These are phyloP conservation scores for Priceomyces melissophilus DNA, from an alignment of 805 yeast genomes.

Conservation along the genomic window DNA sequence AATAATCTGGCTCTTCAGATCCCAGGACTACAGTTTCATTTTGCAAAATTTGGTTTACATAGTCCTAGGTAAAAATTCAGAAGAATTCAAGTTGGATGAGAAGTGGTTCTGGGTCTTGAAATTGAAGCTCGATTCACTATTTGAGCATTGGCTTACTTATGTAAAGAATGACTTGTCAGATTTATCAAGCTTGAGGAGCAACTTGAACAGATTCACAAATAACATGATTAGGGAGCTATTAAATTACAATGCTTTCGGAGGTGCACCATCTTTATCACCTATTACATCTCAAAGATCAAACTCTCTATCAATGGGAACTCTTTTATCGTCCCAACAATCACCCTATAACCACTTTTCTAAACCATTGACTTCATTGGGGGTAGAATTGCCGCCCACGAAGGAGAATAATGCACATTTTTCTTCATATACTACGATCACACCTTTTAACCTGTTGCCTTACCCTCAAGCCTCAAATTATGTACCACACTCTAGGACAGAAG, in stretches of 20 bases:
- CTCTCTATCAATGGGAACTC: conserved; percentile 18
- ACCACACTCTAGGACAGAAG: neutral
- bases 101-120: conserved; percentile 25
- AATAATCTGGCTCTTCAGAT: conserved; percentile 22
- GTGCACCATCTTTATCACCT: neutral
- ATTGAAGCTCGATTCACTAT: conserved; percentile 18
- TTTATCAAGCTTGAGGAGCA: conserved; percentile 9
- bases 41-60: conserved; percentile 26
- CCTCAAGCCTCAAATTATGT: conserved; percentile 1
- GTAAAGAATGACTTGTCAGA: conserved; percentile 5
- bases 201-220: conserved; percentile 12
- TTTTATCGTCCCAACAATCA: conserved; percentile 8
- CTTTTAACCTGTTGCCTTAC: conserved; percentile 3
- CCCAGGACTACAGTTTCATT: conserved; percentile 20
- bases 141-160: conserved; percentile 23
- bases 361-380: neutral
- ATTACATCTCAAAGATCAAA: conserved; percentile 13
- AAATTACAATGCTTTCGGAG: conserved; percentile 1
- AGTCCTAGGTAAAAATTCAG: conserved; percentile 7
- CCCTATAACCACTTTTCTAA: neutral
- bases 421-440: conserved; percentile 2
- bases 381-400: neutral
- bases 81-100: conserved; percentile 21
- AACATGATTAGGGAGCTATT: conserved; percentile 8
- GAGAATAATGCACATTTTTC: conserved; percentile 1